Evolutionary conservation across 2,329 filamentous ascomycete species (phyloP).

Genomic region (Paraconiothyrium brasiliense): DNA sequence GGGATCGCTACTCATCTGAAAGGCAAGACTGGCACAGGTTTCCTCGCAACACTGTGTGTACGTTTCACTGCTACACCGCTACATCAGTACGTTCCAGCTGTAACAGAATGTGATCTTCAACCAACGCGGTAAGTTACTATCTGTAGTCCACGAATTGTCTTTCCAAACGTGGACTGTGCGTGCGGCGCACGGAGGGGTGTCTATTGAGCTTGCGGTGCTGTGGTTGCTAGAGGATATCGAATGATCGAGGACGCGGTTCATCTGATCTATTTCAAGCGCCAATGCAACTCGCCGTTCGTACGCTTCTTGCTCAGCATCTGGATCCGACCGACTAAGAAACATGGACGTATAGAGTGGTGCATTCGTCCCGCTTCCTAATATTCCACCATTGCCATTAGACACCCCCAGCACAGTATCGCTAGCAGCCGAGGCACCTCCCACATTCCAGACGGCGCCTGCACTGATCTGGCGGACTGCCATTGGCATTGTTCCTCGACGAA

Average conservation of each 20-base stretch:
- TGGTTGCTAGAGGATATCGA: conserved; percentile 24
- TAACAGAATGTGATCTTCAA: conserved; percentile 17
- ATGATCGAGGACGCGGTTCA: conserved; percentile 68
- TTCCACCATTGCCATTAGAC: conserved; percentile 70
- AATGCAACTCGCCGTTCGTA: conserved; percentile 80
- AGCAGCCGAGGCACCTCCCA: conserved; percentile 73
- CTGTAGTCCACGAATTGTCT: conserved; percentile 53
- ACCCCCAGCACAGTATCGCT: conserved; percentile 60
- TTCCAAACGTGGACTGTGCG: conserved; percentile 48
- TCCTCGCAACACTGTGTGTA: conserved; percentile 37
- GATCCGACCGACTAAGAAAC: conserved; percentile 61
- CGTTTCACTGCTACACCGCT: conserved; percentile 34
- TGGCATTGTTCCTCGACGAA: conserved; percentile 35
- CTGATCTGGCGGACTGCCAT: conserved; percentile 62
- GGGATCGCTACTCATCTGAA: conserved; percentile 71
- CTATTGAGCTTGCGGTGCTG: conserved; percentile 16
- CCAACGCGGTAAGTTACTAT: conserved; percentile 45
- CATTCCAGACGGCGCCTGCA: conserved; percentile 76
- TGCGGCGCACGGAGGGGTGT: conserved; percentile 8
- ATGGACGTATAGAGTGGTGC: conserved; percentile 70
- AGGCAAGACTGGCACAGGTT: conserved; percentile 72
- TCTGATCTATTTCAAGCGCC: conserved; percentile 81
- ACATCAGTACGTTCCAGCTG: conserved; percentile 1
- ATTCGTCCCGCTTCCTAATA: conserved; percentile 75
- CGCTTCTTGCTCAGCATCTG: conserved; percentile 70